phyloP scores from a whole-genome alignment of 345 rosid genomes.

The Pistacia integerrima region DNA sequence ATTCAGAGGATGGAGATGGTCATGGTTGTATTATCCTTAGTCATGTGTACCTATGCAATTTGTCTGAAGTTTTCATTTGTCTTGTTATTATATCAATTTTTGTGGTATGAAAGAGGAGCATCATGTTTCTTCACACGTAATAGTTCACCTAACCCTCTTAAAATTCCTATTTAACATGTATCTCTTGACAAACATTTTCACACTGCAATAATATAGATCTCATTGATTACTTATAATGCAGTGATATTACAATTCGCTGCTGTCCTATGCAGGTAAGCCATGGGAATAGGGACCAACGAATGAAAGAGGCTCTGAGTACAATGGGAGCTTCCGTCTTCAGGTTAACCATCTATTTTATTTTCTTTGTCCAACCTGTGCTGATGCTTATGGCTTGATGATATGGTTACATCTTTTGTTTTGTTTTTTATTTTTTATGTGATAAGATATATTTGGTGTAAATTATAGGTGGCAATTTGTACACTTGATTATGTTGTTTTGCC shows the following conservation, averaged over 20 bases:
- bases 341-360: constrained; percentile 31
- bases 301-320: constrained; percentile 74
- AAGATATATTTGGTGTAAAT: background rate
- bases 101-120: background rate
- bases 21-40: background rate
- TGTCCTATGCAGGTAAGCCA: constrained; percentile 57
- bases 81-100: background rate
- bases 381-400: background rate
- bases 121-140: background rate
- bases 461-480: background rate
- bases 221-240: background rate
- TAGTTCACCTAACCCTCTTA: too few relatives aligned
- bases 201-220: background rate
- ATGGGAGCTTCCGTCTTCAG: constrained; percentile 99
- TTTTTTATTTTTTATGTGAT: background rate
- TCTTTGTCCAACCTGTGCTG: constrained; percentile 3
- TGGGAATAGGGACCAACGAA: constrained; percentile 74
- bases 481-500: background rate
- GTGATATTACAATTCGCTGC: background rate
- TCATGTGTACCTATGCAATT: background rate
- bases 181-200: background rate
- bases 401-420: background rate
- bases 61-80: background rate
- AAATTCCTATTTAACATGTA: background rate
- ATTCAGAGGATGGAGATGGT: background rate